phyloP scores from a whole-genome alignment of 257 asterid genomes.

The Schizonepeta tenuifolia region DNA sequence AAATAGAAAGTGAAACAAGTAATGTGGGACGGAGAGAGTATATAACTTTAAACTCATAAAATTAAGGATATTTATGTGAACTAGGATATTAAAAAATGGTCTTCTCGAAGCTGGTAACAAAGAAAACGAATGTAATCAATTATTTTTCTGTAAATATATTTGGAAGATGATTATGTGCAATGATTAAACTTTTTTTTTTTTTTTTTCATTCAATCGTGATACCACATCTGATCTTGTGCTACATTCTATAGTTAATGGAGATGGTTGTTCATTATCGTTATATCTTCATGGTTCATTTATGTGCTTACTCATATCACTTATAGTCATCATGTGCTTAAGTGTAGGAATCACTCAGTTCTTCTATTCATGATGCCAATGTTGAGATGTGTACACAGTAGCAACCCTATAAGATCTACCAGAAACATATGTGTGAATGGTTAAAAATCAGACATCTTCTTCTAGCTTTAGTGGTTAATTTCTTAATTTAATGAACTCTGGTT shows the following conservation, averaged over 20 bases:
- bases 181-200: no score
- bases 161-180: no score
- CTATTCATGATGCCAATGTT: not conserved
- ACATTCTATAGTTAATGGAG: not conserved
- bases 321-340: not conserved
- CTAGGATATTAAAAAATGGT: no score
- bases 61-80: no score
- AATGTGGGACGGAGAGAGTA: no score
- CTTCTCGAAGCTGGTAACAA: no score
- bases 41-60: no score
- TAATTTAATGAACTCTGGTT: not conserved
- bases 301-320: not conserved
- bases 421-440: conserved; percentile 1
- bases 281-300: not conserved
- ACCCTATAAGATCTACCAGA: not conserved
- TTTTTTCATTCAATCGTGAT: not conserved
- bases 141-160: no score
- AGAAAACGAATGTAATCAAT: no score
- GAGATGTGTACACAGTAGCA: not conserved
- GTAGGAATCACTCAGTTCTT: not conserved
- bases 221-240: not conserved
- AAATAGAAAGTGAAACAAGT: no score
- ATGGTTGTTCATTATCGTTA: not conserved
- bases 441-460: not conserved
- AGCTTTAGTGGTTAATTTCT: not conserved